phyloP scores from a whole-genome alignment of 1,284 basidiomycete species.

The Heimioporus punctisporus region DNA sequence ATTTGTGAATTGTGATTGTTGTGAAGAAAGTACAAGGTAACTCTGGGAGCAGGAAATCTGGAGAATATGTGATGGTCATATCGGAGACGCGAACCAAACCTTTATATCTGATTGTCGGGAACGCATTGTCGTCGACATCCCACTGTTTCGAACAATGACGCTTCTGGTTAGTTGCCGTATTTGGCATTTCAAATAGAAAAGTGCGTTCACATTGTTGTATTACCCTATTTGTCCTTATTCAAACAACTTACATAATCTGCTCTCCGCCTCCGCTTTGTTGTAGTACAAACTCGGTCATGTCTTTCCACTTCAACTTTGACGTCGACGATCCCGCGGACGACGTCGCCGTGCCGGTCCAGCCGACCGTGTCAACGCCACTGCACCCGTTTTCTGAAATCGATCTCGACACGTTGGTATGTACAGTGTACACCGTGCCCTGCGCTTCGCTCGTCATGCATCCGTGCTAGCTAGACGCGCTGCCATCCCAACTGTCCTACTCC shows the following conservation, averaged over 20 bases:
- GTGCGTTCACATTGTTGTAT: neutral
- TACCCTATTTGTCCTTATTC: neutral
- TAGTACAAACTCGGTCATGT: conserved; percentile 2
- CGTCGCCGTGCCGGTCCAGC: conserved; percentile 2
- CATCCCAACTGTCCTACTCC: conserved; percentile 63
- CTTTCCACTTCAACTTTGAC: conserved; percentile 63
- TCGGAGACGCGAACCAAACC: too few relatives aligned
- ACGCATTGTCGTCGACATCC: too few relatives aligned
- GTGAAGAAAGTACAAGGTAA: neutral
- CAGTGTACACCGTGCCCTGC: conserved; percentile 13
- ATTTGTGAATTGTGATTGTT: neutral
- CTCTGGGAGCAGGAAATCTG: neutral
- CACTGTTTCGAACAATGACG: too few relatives aligned
- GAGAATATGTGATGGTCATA: neutral
- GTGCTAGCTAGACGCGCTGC: conserved; percentile 53
- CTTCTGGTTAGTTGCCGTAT: too few relatives aligned
- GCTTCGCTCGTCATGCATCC: conserved; percentile 10
- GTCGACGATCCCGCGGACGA: conserved; percentile 40
- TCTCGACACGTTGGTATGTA: conserved; percentile 36
- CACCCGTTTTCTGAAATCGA: conserved; percentile 33
- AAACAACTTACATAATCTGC: neutral
- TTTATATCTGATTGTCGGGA: too few relatives aligned
- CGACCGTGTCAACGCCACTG: conserved; percentile 2
- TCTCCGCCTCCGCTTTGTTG: neutral
- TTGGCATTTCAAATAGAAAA: too few relatives aligned